Evolutionary conservation across 805 yeast species (phyloP), one percentile per base, ranked within the genome.

Genomic region (Kregervanrija fluxuum): DNA sequence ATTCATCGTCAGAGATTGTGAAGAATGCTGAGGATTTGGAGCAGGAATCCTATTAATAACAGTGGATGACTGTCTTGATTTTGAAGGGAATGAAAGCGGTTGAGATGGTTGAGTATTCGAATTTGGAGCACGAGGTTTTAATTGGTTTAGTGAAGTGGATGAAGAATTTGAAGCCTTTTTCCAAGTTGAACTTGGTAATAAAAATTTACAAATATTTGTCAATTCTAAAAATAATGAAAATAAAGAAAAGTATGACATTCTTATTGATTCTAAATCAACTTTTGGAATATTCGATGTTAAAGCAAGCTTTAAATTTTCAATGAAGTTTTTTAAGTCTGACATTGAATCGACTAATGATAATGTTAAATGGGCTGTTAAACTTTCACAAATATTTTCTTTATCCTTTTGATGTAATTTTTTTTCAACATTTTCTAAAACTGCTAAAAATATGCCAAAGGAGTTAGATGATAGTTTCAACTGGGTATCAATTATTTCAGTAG

Each of bases 181-280:
- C 12, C 35, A 10, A 8, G 30, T 45, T 11, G 43, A 22, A 12
- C 52, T 17, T 3, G 66, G 64, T 11, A 57, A 52, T 10, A 62
- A 43, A 2, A 54, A 43, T 41, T 55, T 50, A 40, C 61, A 59
- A 12, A 58, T 41, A 17, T 52, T 46, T 8, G 55, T 35, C 13
- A 59, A 40, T 38, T 62, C 67, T 30, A 61, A 48, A 17, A 59
- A 48, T n/a, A 62, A 43, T 4, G 67, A 60, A 37, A 54, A 53
- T 4, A 62, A 30, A 9, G 59, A 40, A 35, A 59, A 59, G 33
- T 60, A 62, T 1, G 55, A 40, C 42, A 60, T 28, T 48, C 65
- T 49, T 5, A 61, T 38, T 6, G 54, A 28, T 35, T 56, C 57
- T n/a, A 45, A 30, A 37, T 42, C 36, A 28, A 44, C 12, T 15